A percentile compares a stretch with the other conserved stretches of the same genome.
These are phyloP conservation scores for Orbilia ellipsospora DNA, from an alignment of 2,329 filamentous ascomycete species.

Conservation along the genomic window DNA sequence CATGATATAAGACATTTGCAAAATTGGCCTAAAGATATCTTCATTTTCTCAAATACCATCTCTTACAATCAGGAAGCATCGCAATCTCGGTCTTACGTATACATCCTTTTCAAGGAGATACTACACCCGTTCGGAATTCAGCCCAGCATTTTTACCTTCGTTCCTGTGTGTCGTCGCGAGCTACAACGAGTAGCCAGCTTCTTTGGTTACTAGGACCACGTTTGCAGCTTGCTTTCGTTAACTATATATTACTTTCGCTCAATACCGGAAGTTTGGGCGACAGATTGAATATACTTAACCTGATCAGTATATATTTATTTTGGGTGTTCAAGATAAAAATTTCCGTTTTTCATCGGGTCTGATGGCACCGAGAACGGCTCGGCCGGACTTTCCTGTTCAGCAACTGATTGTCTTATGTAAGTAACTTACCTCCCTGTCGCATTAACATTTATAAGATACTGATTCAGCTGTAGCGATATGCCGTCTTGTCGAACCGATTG, in stretches of 20 bases:
- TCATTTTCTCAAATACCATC: too few species aligned
- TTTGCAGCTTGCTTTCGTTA: background rate
- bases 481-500: conserved; percentile 79
- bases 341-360: background rate
- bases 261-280: background rate
- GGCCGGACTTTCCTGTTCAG: conserved; percentile 47
- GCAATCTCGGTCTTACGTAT: background rate
- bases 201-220: conserved; percentile 1
- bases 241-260: conserved; percentile 3
- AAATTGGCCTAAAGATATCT: too few species aligned
- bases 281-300: background rate
- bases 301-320: background rate
- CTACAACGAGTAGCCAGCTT: background rate
- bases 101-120: background rate
- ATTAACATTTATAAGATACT: background rate
- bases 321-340: background rate
- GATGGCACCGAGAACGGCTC: conserved; percentile 39
- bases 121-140: background rate
- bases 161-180: background rate
- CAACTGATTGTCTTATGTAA: conserved; percentile 40
- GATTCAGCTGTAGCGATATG: conserved; percentile 74
- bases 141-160: background rate
- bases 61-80: too few species aligned
- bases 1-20: background rate
- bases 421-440: background rate